A percentile compares a stretch with the other conserved stretches of the same genome.
Evolutionary conservation across 1,284 basidiomycete genomes (phyloP).

Genomic region (Coriolopsis trogii): DNA sequence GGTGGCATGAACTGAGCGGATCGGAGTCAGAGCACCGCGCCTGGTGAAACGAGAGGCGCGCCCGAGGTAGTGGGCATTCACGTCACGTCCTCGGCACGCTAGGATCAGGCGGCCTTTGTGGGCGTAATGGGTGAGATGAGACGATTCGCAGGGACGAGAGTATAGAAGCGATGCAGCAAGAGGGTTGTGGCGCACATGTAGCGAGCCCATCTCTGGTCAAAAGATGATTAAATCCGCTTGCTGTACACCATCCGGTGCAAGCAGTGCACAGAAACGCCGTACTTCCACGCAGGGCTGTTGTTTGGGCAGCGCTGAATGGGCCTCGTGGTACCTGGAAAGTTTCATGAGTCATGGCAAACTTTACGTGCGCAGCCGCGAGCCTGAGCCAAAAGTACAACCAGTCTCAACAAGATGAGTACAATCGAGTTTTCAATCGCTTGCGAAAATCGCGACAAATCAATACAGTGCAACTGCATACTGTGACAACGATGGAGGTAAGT

Average conservation of each 20-base stretch:
- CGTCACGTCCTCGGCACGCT: too few relatives aligned
- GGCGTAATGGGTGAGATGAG: neutral
- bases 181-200: neutral
- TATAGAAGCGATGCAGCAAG: constrained; percentile 3
- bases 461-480: too few relatives aligned
- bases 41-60: too few relatives aligned
- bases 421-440: too few relatives aligned
- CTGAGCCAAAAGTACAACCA: too few relatives aligned
- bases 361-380: neutral
- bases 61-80: neutral
- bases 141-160: neutral
- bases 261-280: constrained; percentile 2
- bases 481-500: too few relatives aligned
- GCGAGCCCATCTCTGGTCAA: neutral
- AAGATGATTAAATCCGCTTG: constrained; percentile 1
- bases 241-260: constrained; percentile 1
- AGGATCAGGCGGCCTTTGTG: too few relatives aligned
- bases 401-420: too few relatives aligned
- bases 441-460: too few relatives aligned
- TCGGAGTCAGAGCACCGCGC: constrained; percentile 5
- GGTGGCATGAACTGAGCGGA: neutral
- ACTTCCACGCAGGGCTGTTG: too few relatives aligned
- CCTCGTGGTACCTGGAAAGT: neutral
- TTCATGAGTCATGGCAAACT: too few relatives aligned
- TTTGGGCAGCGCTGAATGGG: too few relatives aligned